Conservation (phyloP, 129 eudicot species). For the Tanacetum coccineum region DNA sequence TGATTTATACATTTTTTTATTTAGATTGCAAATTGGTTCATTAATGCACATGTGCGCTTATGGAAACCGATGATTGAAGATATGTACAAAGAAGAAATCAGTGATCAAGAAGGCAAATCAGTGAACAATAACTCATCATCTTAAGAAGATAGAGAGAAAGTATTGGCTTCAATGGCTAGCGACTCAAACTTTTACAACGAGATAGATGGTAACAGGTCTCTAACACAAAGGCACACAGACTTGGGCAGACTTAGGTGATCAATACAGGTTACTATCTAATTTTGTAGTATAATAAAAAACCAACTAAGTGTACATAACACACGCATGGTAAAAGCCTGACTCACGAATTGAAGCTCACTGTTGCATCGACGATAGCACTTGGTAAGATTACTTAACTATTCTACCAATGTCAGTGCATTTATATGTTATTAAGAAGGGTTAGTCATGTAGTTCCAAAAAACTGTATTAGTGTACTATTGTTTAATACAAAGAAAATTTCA, state of each 20-base stretch:
- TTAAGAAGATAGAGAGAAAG: slow-evolving; percentile 53
- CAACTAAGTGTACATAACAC: slow-evolving; percentile 37
- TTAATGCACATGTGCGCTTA: slow-evolving; percentile 92
- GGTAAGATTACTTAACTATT: no score
- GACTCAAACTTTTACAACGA: slow-evolving; percentile 35
- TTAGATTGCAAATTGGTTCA: slow-evolving; percentile 99
- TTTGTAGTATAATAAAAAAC: slow-evolving; percentile 42
- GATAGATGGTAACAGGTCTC: slow-evolving; percentile 33
- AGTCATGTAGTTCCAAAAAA: no score
- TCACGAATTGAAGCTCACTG: no score
- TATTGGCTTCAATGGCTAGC: slow-evolving; percentile 28
- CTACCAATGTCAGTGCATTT: no score
- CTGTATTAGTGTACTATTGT: no score
- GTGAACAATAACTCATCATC: slow-evolving; percentile 43
- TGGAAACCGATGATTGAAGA: slow-evolving; percentile 99
- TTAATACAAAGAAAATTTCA: no score
- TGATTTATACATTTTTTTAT: slow-evolving; percentile 17
- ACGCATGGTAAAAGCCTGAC: no score
- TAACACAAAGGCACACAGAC: no score
- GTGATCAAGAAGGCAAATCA: slow-evolving; percentile 45
- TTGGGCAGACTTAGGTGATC: slow-evolving; percentile 49
- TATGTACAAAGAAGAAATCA: slow-evolving; percentile 93
- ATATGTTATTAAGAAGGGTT: no score
- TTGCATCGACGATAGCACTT: no score
- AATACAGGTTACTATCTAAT: slow-evolving; percentile 40